Conservation (phyloP, 1,284 basidiomycete genomes). For the Lentinula novae-zelandiae region DNA sequence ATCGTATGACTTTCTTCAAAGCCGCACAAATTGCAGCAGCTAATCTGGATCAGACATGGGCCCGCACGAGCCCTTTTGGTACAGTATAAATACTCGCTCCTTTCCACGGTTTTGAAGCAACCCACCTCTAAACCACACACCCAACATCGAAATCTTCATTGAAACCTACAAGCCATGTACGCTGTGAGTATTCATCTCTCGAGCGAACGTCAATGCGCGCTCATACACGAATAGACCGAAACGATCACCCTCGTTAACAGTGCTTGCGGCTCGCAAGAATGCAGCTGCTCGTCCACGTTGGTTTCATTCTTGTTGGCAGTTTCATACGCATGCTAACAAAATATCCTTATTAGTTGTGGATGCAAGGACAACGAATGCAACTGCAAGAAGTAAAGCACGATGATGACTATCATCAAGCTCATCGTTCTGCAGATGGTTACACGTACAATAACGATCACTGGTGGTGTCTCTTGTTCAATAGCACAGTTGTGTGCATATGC, state of each 20-base stretch:
- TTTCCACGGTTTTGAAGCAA: neutral
- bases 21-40: neutral
- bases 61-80: neutral
- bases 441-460: neutral
- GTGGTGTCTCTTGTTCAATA: neutral
- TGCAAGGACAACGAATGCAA: conserved; percentile 25
- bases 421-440: neutral
- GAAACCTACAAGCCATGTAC: neutral
- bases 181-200: conserved; percentile 2
- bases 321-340: neutral
- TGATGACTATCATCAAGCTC: neutral
- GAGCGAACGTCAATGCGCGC: no score
- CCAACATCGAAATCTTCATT: neutral
- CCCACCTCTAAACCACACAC: neutral
- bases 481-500: neutral
- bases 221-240: conserved; percentile 16
- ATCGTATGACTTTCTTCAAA: neutral
- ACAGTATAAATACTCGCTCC: neutral
- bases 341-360: conserved; percentile 22
- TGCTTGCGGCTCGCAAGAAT: conserved; percentile 23
- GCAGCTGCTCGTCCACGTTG: conserved; percentile 25
- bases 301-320: conserved; percentile 4
- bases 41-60: neutral
- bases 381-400: conserved; percentile 12
- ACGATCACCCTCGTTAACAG: conserved; percentile 23